Conservation (phyloP, 192 early-diverging fungal genomes). For the Coemansia sp. region DNA sequence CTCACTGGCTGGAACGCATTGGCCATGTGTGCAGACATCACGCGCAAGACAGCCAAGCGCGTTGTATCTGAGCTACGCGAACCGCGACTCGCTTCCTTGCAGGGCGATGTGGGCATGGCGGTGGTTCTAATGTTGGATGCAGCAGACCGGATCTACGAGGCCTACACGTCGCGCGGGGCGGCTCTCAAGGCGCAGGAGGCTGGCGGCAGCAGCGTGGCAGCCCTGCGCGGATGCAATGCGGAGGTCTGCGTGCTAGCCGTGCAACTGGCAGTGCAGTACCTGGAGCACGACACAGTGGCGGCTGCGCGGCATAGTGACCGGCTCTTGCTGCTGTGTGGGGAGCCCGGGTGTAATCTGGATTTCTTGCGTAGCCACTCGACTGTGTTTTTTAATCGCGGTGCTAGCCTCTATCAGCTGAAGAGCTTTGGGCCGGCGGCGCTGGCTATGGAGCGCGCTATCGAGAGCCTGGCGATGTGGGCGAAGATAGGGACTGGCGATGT, state of each 20-base stretch:
- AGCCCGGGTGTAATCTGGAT: slow-evolving; percentile 17
- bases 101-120: not conserved
- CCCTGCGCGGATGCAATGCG: slow-evolving; percentile 17
- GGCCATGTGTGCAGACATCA: slow-evolving; percentile 33
- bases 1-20: slow-evolving; percentile 43
- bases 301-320: slow-evolving; percentile 9
- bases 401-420: slow-evolving; percentile 40
- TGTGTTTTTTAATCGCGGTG: slow-evolving; percentile 44
- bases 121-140: slow-evolving; percentile 16
- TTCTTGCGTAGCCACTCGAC: slow-evolving; percentile 47
- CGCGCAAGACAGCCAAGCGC: slow-evolving; percentile 19
- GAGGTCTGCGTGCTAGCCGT: slow-evolving; percentile 27
- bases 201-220: slow-evolving; percentile 20
- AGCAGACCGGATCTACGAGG: slow-evolving; percentile 24
- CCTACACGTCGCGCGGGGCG: slow-evolving; percentile 37
- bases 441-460: slow-evolving; percentile 28
- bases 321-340: slow-evolving; percentile 17
- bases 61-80: slow-evolving; percentile 11
- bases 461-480: slow-evolving; percentile 29
- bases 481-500: slow-evolving; percentile 1
- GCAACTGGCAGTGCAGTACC: slow-evolving; percentile 26
- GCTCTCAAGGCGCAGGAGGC: slow-evolving; percentile 30
- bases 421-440: slow-evolving; percentile 18
- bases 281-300: slow-evolving; percentile 1
- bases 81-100: not conserved